These are phyloP conservation scores for Irpex sp. DNA, from an alignment of 1,284 basidiomycete species.

Conservation along the genomic window DNA sequence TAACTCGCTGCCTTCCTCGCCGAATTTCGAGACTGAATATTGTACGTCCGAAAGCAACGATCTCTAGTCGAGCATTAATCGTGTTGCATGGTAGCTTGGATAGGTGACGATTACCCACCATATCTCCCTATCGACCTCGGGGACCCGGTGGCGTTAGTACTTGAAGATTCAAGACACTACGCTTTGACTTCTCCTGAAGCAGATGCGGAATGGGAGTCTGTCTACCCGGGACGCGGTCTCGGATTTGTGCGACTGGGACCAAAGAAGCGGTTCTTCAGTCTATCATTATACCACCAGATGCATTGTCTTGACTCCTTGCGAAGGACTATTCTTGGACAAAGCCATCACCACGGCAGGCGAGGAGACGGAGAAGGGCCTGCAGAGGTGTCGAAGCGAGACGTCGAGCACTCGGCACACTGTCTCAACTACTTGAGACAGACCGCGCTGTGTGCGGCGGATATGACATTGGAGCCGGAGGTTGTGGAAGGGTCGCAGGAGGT, in stretches of 20 bases:
- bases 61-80: not conserved
- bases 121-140: conserved; percentile 18
- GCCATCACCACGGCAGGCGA: conserved; percentile 6
- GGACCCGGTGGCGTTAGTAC: conserved; percentile 16
- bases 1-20: not conserved
- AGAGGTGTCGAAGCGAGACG: conserved; percentile 1
- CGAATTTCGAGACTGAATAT: conserved; percentile 14
- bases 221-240: conserved; percentile 21
- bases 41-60: conserved; percentile 9
- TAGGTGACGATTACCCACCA: conserved; percentile 16
- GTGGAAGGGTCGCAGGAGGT: conserved; percentile 17
- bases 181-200: conserved; percentile 18
- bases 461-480: conserved; percentile 32
- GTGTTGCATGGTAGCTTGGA: conserved; percentile 13
- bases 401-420: conserved; percentile 23
- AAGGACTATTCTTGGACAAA: conserved; percentile 22
- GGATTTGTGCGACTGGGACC: conserved; percentile 31
- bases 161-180: conserved; percentile 24
- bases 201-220: conserved; percentile 26
- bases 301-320: conserved; percentile 34
- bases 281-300: conserved; percentile 36
- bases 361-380: not conserved
- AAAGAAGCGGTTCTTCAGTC: conserved; percentile 25
- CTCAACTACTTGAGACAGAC: conserved; percentile 32
- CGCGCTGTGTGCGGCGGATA: conserved; percentile 33